A percentile compares a stretch with the other conserved stretches of the same genome.
Conservation (phyloP, 2,329 filamentous ascomycete genomes). For the Stromatinia cepivora region DNA sequence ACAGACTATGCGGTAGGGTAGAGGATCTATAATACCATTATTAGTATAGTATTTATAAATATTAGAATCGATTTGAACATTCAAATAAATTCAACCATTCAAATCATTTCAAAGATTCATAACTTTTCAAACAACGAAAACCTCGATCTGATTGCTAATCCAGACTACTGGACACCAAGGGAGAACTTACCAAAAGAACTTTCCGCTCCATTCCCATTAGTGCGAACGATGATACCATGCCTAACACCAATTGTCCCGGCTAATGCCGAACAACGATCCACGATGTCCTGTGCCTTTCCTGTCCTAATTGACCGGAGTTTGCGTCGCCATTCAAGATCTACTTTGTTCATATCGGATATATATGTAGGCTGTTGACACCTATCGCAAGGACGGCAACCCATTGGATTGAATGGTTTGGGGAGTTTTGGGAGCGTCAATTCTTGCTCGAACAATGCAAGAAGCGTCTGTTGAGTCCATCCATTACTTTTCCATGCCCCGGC, state of each 20-base stretch:
- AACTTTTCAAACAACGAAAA: neutral
- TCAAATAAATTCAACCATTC: neutral
- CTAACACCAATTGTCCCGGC: neutral
- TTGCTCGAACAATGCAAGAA: neutral
- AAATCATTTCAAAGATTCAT: neutral
- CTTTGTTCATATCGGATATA: neutral
- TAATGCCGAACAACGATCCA: neutral
- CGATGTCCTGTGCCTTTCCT: neutral
- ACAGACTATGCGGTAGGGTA: neutral
- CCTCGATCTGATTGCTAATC: neutral
- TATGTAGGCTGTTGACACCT: neutral
- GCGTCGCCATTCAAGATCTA: neutral
- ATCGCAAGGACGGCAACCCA: neutral
- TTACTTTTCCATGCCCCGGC: neutral
- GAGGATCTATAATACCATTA: neutral
- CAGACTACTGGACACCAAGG: neutral
- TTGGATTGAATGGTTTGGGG: neutral
- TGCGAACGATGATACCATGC: neutral
- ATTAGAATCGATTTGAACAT: neutral
- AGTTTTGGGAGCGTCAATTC: neutral
- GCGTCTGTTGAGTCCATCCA: neutral
- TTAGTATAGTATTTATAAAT: neutral
- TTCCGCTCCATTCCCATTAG: neutral
- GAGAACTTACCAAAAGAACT: neutral
- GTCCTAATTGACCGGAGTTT: neutral